Evolutionary conservation across 2,329 filamentous ascomycete genomes (phyloP), one percentile per base, ranked within the genome.

Genomic region (Diaporthe aspalathi): DNA sequence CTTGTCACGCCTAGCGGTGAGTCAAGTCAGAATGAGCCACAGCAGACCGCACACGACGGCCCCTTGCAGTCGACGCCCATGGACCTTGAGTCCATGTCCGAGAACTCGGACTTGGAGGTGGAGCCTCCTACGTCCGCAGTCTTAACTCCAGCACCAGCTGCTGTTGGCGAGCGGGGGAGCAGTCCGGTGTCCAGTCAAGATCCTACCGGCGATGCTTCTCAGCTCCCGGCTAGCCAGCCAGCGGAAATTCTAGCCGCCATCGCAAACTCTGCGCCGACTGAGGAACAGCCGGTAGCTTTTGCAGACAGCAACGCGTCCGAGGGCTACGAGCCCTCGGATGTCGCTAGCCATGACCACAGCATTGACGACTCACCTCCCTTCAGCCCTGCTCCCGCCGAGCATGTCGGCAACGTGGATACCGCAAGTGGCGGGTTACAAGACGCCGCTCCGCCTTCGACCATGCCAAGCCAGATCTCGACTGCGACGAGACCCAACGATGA

Each of bases 301-400:
- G 76, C 72, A 16, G 73, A 70, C 29, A 76, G 76, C n/a, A 75
- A 76, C 32, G 75, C 73, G 29, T 86, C 86, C 2, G 88, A 90
- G 72, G 84, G 81, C 62, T 89, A 90, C 75, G 87, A 91, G 73
- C 88, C 88, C 60, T 86, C 87, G 22, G 85, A 84, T 68, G 82
- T 81, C 5, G 76, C 75, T 17, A 70, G 50, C 16, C 50, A 68
- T 40, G 76, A 67, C 27, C 76, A 76, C 60, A 67, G 73, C 52
- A 70, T 74, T 40, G 65, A 70, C 5, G 62, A 68, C 7, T 75
- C 74, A 20, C 67, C 75, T 22, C 72, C 74, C 20, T 62, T 73
- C 24, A 76, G 73, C 54, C 70, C 78, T 54, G 71, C 63, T 14
- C 67, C 72, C 45, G 74, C 67, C 14, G 76, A 76, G 52, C 74